Conservation (phyloP, 257 asterid genomes). For the Nemophila menziesii region DNA sequence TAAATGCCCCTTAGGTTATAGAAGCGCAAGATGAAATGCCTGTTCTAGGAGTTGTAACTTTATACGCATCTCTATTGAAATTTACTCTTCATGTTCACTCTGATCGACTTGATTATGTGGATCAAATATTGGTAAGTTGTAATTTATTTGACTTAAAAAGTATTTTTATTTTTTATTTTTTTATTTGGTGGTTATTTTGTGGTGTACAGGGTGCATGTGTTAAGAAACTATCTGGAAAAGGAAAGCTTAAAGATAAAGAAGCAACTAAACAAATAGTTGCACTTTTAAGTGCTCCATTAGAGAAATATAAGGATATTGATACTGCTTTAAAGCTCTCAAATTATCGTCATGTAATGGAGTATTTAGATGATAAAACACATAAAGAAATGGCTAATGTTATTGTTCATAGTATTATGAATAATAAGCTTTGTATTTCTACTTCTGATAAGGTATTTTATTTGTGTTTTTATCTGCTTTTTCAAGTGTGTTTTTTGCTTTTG, state of each 20-base stretch:
- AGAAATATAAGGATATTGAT: slow-evolving; percentile 91
- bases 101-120: slow-evolving; percentile 92
- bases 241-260: slow-evolving; percentile 70
- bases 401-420: slow-evolving; percentile 73
- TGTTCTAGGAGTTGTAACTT: slow-evolving; percentile 70
- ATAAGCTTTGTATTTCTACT: slow-evolving; percentile 61
- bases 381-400: slow-evolving; percentile 94
- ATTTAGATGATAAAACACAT: slow-evolving; percentile 66
- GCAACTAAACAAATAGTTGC: slow-evolving; percentile 89
- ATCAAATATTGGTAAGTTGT: slow-evolving; percentile 73
- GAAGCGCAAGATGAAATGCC: slow-evolving; percentile 94
- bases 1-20: slow-evolving; percentile 43
- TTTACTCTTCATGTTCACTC: slow-evolving; percentile 95
- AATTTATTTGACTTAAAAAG: background rate
- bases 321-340: slow-evolving; percentile 80
- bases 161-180: background rate
- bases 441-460: slow-evolving; percentile 74
- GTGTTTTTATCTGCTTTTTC: slow-evolving; percentile 8
- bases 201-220: slow-evolving; percentile 81
- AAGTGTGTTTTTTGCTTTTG: slow-evolving; percentile 15
- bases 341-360: slow-evolving; percentile 79
- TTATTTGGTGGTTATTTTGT: background rate
- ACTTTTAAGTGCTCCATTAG: slow-evolving; percentile 94
- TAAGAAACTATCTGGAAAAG: slow-evolving; percentile 68
- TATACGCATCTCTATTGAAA: slow-evolving; percentile 85